These are phyloP conservation scores for Grosmannia huntii DNA, from an alignment of 2,329 filamentous ascomycete species.

Conservation along the genomic window DNA sequence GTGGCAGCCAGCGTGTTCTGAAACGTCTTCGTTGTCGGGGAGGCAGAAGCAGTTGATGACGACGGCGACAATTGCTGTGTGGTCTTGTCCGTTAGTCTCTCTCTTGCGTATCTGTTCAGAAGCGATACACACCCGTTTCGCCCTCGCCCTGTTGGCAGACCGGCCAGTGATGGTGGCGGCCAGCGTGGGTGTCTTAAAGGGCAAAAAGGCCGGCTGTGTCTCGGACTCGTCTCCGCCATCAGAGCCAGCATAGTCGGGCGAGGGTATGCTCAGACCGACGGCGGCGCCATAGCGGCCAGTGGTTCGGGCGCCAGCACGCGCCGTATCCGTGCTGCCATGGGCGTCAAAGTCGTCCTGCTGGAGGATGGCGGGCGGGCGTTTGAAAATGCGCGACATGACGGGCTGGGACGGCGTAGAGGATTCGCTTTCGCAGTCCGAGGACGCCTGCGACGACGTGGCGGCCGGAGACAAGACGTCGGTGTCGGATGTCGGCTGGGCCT, in stretches of 20 bases:
- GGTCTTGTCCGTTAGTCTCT: not conserved
- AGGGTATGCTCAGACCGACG: not conserved
- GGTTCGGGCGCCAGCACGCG: conserved; percentile 16
- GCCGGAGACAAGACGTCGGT: conserved; percentile 30
- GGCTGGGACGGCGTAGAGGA: conserved; percentile 29
- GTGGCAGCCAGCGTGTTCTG: not conserved
- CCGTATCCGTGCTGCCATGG: not conserved
- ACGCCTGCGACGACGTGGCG: conserved; percentile 22
- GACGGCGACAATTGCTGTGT: not conserved
- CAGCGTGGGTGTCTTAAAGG: conserved; percentile 21
- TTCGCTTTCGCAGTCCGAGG: conserved; percentile 7
- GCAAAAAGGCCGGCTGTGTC: conserved; percentile 42
- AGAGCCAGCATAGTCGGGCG: conserved; percentile 11
- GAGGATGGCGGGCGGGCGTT: conserved; percentile 39
- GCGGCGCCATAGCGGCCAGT: not conserved
- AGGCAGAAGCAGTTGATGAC: conserved; percentile 8
- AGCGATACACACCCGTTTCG: not conserved
- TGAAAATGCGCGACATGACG: conserved; percentile 47
- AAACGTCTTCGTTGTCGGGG: conserved; percentile 4
- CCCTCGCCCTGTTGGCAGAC: not conserved
- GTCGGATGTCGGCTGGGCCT: not conserved
- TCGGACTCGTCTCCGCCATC: conserved; percentile 40
- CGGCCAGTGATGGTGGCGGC: conserved; percentile 5
- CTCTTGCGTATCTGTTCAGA: not conserved
- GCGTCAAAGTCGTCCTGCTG: not conserved